Conservation (phyloP, 257 asterid species). For the Primulina tabacum region DNA sequence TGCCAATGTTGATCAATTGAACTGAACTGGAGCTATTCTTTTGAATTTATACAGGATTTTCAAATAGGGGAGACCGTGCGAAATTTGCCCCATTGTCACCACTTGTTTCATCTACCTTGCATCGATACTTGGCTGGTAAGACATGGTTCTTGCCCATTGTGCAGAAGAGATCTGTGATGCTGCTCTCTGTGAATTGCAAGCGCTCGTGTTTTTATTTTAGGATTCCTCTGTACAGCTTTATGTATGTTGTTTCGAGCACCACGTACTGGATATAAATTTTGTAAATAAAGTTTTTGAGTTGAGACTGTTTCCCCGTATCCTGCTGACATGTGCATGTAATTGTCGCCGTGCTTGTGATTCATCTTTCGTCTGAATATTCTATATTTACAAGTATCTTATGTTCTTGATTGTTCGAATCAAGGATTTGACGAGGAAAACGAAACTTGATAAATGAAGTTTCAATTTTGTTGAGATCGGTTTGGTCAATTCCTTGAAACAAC, state of each 20-base stretch:
- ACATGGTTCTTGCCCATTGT: constrained; percentile 96
- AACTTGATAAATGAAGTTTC: no score
- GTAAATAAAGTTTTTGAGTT: neutral
- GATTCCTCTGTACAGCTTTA: neutral
- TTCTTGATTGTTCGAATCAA: no score
- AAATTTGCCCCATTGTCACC: constrained; percentile 85
- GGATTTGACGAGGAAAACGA: neutral
- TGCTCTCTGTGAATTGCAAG: neutral
- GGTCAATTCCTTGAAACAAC: no score
- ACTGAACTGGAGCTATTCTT: neutral
- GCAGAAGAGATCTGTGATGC: constrained; percentile 87
- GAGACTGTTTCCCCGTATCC: neutral
- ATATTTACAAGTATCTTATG: neutral
- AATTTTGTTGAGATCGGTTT: no score
- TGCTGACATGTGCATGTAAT: no score
- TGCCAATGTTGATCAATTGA: neutral
- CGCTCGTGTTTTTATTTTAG: neutral
- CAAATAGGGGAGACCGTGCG: constrained; percentile 85
- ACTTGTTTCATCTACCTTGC: constrained; percentile 91
- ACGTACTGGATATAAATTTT: neutral
- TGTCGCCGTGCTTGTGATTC: neutral
- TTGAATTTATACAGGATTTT: constrained; percentile 54
- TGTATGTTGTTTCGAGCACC: neutral
- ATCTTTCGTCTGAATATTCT: neutral
- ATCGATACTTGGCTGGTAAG: constrained; percentile 93